These are phyloP conservation scores for Penicillium italicum DNA, from an alignment of 2,329 filamentous ascomycete species.

Conservation along the genomic window DNA sequence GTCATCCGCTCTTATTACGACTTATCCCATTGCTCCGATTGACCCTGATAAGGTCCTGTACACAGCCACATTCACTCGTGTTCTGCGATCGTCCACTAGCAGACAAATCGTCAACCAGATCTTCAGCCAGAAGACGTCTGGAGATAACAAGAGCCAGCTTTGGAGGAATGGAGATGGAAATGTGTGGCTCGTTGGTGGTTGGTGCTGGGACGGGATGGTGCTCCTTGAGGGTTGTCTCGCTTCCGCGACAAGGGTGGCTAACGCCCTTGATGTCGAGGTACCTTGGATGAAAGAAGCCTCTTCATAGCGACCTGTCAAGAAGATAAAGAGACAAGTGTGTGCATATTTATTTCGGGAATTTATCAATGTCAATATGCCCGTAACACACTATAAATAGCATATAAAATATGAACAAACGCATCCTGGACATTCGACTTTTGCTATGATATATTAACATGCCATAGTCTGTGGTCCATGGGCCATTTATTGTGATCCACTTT, in stretches of 20 bases:
- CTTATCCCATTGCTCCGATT: slow-evolving; percentile 3
- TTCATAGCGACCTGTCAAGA: not conserved
- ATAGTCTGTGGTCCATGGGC: not conserved
- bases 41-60: slow-evolving; percentile 6
- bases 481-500: not conserved
- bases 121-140: not conserved
- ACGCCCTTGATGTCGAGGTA: slow-evolving; percentile 50
- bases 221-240: slow-evolving; percentile 59
- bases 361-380: not conserved
- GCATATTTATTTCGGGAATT: not conserved
- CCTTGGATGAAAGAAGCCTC: slow-evolving; percentile 27
- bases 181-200: slow-evolving; percentile 56
- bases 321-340: not conserved
- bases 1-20: slow-evolving; percentile 7
- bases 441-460: not conserved
- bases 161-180: slow-evolving; percentile 55
- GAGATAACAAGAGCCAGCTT: slow-evolving; percentile 1
- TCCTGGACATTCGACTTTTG: not conserved
- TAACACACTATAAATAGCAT: not conserved
- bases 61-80: slow-evolving; percentile 10
- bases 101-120: slow-evolving; percentile 5
- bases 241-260: slow-evolving; percentile 56
- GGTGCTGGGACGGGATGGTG: slow-evolving; percentile 66
- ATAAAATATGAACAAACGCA: not conserved
- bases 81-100: slow-evolving; percentile 8